Evolutionary conservation across 2,329 filamentous ascomycete genomes (phyloP), one percentile per base, ranked within the genome.

Genomic region (Colletotrichum brevisporum): DNA sequence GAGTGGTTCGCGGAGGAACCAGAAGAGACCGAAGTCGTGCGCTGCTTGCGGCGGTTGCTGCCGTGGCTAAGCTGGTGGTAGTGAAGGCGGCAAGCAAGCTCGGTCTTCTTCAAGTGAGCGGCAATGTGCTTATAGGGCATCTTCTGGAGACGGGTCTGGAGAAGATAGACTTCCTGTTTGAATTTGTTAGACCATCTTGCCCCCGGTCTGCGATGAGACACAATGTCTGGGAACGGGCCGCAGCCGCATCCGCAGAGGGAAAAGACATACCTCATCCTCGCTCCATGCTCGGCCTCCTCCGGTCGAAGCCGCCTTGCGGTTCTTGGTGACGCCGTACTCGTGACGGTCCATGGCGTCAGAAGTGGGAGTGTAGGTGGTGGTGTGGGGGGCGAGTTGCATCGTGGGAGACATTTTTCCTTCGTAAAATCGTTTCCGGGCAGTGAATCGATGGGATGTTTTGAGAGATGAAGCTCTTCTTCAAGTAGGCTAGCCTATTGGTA

Each of bases 61-160:
- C 92, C 92, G 78, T 94, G 93, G 72, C 91, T 94, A 71, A 96
- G 87, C 77, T 96, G 93, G 77, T 97, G 93, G 78, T 94, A 95
- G 81, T 96, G 94, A 71, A 97, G 88, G 71, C 94, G 93, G 82
- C 93, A 97, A 55, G 93, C 93, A 69, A 96, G 85, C 83, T 96
- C 93, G 0, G 93, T 96, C 85, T 96, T 97, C 82, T 94, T 94
- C 74, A 96, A 84, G 75, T 95, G 91, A 68, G 91, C 89, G 67
- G 93, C 93, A 77, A 96, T 96, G 78, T 95, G 92, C 85, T 95
- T 96, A 82, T 96, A 96, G 0, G 93, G 93, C 90, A 95, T 94
- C 83, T 95, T 95, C 76, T 95, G 92, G 76, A 93, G 88, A 67
- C 93, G 92, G 70, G 92, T 95, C 81, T 94, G 92, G 70, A 96